These are phyloP conservation scores for Cryphonectria nitschkei DNA, from an alignment of 2,329 filamentous ascomycete genomes.

Conservation along the genomic window DNA sequence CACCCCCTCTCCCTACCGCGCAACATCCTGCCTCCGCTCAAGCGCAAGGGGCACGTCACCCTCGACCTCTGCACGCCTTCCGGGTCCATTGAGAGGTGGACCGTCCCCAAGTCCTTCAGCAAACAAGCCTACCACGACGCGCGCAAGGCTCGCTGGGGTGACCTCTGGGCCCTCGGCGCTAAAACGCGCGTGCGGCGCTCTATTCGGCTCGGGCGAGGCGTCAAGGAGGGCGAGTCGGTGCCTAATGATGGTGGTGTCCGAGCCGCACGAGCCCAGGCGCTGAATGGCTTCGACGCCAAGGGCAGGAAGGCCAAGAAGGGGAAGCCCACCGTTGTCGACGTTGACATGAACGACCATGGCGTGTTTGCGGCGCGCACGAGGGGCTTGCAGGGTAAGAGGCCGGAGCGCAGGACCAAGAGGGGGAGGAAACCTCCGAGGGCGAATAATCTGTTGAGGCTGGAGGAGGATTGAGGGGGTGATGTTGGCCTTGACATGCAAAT, in stretches of 20 bases:
- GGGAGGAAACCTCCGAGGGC: constrained; percentile 41
- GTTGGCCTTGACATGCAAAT: too few relatives aligned
- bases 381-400: constrained; percentile 34
- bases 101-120: constrained; percentile 79
- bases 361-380: constrained; percentile 46
- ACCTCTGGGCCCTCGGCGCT: constrained; percentile 92
- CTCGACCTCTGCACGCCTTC: constrained; percentile 88
- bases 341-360: constrained; percentile 42
- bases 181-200: constrained; percentile 74
- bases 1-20: constrained; percentile 76
- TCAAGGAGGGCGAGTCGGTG: constrained; percentile 31
- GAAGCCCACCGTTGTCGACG: constrained; percentile 43
- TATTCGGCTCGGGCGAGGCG: constrained; percentile 60
- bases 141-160: constrained; percentile 87
- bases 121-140: constrained; percentile 88
- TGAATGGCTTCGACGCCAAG: constrained; percentile 13
- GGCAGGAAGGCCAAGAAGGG: constrained; percentile 5
- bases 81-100: constrained; percentile 90
- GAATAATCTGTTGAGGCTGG: constrained; percentile 46
- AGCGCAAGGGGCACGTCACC: constrained; percentile 84
- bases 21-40: constrained; percentile 77
- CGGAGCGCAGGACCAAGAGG: constrained; percentile 48
- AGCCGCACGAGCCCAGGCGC: constrained; percentile 37
- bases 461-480: constrained; percentile 35
- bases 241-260: constrained; percentile 52